Evolutionary conservation across 2,329 filamentous ascomycete genomes (phyloP), one percentile per base, ranked within the genome.

Genomic region (Hymenoscyphus occultus): DNA sequence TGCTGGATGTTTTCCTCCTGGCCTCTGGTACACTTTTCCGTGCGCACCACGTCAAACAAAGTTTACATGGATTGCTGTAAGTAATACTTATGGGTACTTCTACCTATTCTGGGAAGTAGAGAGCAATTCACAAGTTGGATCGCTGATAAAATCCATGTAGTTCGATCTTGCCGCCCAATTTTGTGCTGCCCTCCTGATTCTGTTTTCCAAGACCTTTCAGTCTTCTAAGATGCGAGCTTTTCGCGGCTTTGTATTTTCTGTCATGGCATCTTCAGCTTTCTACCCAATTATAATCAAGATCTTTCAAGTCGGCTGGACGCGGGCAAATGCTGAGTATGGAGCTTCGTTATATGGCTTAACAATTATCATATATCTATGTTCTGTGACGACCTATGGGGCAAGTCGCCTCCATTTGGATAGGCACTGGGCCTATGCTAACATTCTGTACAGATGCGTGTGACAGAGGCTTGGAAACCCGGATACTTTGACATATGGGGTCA

Each of bases 351-450:
- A 54, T 13, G 19, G 3, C 10, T 54, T 54, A 6, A 54, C 48
- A 12, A 28, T 54, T 54, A 19, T 54, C 48, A 54, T 54, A 54
- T 54, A 54, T 19, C 48, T 54, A 10, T 54, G 48, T 19, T 54
- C 48, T 54, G 48, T 54, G 19, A 54, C 48, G 10, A 28, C 10
- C 3, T 54, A 54, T 13, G 48, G 9, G 48, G 48, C 13, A 28
- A 54, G 48, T 54, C 3, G 19, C 6, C 13, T 54, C 22, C 48
- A n/a, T 45, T 7, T 13, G 28, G 3, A 19, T 12, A 54, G 48
- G 13, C 5, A 14, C 19, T 5, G 19, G 48, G 22, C 6, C 6
- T 28, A 13, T 54, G 22, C 48, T 54, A 22, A 54, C 10, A 54
- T 28, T 4, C 7, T 54, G 22, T 14, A 1, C 4, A 54, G 48